Evolutionary conservation across 2,329 filamentous ascomycete species (phyloP), one percentile per base, ranked within the genome.

Genomic region (Colletotrichum kahawae): DNA sequence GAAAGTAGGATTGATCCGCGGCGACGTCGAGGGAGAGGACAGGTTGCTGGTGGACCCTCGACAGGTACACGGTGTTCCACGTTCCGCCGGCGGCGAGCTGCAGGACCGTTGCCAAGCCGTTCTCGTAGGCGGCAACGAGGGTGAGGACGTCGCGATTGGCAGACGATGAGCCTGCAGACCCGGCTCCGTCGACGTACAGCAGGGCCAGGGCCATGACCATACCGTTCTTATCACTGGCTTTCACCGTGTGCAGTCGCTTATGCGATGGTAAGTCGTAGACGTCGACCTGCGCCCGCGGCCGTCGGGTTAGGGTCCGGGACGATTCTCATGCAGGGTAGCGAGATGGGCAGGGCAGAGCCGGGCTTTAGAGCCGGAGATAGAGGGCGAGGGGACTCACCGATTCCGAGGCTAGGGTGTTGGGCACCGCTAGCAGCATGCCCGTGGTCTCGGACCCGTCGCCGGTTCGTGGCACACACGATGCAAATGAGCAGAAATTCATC

Each of bases 401-500:
- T 79, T 95, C 94, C 1, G 93, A 93, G 64, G 91, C 89, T 8
- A 95, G 83, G 0, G 93, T 93, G 78, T 95, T 95, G 1, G 97
- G 96, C 1, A 97, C 94, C 1, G 95, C 95, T 64, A 98, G 83
- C 7, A 97, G 85, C 7, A 95, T 48, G 31, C 24, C 31, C 24
- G 38, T 21, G 10, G 62, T 38, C 5, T 57, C 69, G 33, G 67
- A 62, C 13, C 59, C 43, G 38, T 70, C 60, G 27, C 43, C 48
- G 18, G 48, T 12, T 38, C 27, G 38, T 12, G 74, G 64, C 29
- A n/a, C 75, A 81, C 93, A 93, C 76, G 90, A 88, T 3, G 93
- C 89, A 82, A 98, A 98, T 2, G 94, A 90, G 82, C 97, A 99
- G 82, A 98, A 99, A 82, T 98, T 99, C 86, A 98, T 91, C 2